These are phyloP conservation scores for Zostera marina DNA, from an alignment of 116 monocot species.

Conservation along the genomic window DNA sequence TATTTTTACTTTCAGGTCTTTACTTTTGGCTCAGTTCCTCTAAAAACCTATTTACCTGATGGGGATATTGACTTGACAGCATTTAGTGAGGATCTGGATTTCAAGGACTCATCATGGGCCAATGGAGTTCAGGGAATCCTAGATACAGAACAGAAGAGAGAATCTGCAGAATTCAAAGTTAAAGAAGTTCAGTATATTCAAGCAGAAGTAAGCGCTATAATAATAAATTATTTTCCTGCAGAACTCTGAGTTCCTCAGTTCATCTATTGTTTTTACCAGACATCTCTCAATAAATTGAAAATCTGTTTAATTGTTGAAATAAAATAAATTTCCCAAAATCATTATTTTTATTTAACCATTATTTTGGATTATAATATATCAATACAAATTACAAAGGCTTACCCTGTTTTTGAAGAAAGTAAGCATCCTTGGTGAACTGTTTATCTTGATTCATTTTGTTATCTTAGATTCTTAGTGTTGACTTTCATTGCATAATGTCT, in stretches of 20 bases:
- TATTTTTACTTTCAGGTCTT: constrained; percentile 41
- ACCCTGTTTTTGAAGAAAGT: too few species aligned
- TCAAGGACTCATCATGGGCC: constrained; percentile 80
- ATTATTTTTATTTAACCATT: too few species aligned
- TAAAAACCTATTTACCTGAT: constrained; percentile 91
- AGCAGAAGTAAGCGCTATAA: constrained; percentile 48
- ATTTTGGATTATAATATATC: too few species aligned
- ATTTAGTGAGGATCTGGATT: constrained; percentile 37
- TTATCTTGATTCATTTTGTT: too few species aligned
- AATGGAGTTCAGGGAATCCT: constrained; percentile 45
- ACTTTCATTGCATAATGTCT: neutral
- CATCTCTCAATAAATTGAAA: too few species aligned
- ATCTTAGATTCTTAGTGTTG: neutral
- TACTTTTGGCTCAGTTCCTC: constrained; percentile 95
- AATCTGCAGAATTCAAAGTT: constrained; percentile 70
- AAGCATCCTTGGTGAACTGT: too few species aligned
- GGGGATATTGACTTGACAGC: constrained; percentile 83
- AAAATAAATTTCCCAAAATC: too few species aligned
- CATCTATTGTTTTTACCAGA: too few species aligned
- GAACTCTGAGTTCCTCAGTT: too few species aligned
- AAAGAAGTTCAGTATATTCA: constrained; percentile 97
- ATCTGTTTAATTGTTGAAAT: too few species aligned
- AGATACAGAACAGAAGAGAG: constrained; percentile 73
- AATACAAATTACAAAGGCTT: too few species aligned
- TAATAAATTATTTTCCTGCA: too few species aligned